Percentiles rank a stretch among this genome's conserved stretches.
Conservation (phyloP, 495 filamentous ascomycete genomes). For the Arthonia radiata region DNA sequence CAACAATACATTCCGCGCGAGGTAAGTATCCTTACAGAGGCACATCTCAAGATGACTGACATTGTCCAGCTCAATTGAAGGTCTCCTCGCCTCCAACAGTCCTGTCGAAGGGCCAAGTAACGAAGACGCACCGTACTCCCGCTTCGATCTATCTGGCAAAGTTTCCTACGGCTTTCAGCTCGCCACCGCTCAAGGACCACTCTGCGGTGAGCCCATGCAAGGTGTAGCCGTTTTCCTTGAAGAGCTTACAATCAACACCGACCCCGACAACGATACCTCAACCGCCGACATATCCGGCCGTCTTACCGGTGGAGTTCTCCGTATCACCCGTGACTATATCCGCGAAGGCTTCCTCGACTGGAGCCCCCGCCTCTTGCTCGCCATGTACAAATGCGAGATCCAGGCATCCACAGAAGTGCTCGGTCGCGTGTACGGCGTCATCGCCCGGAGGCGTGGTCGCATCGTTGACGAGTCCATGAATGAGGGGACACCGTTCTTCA, state of each 20-base stretch:
- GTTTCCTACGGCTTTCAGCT: slow-evolving; percentile 85
- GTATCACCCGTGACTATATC: slow-evolving; percentile 65
- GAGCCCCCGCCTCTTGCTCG: slow-evolving; percentile 76
- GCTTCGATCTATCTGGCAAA: slow-evolving; percentile 56
- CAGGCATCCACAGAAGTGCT: slow-evolving; percentile 91
- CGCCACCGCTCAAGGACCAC: slow-evolving; percentile 63
- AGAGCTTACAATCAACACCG: slow-evolving; percentile 33
- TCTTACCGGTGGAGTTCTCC: slow-evolving; percentile 75
- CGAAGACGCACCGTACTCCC: neutral
- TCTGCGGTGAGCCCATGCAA: slow-evolving; percentile 86
- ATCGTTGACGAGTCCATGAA: slow-evolving; percentile 80
- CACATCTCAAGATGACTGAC: no score
- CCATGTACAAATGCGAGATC: slow-evolving; percentile 97
- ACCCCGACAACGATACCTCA: slow-evolving; percentile 25
- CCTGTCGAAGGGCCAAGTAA: no score
- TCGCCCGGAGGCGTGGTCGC: slow-evolving; percentile 70
- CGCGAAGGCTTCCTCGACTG: slow-evolving; percentile 78
- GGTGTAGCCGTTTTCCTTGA: slow-evolving; percentile 83
- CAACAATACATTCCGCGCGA: slow-evolving; percentile 44
- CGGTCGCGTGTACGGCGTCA: slow-evolving; percentile 77
- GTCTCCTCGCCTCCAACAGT: no score
- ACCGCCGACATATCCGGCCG: slow-evolving; percentile 47
- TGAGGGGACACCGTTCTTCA: slow-evolving; percentile 90
- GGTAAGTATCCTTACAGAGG: slow-evolving; percentile 29
- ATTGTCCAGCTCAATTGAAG: no score